These are phyloP conservation scores for Silene vulgaris DNA, from an alignment of 179 eudicot genomes.

Conservation along the genomic window DNA sequence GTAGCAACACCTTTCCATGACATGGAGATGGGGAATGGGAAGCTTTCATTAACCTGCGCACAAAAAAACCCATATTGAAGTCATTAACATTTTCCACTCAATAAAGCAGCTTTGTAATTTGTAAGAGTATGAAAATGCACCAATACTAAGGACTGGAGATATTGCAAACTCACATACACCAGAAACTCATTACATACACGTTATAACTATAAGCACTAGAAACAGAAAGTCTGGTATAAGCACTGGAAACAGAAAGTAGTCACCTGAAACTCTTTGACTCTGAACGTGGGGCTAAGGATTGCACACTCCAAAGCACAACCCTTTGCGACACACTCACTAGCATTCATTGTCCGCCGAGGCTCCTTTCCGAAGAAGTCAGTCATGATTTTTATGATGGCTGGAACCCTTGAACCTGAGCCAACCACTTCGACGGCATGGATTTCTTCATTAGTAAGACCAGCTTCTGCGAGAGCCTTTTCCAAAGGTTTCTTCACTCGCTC, in stretches of 20 bases:
- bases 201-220: too few relatives aligned
- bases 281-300: conserved; percentile 80
- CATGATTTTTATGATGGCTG: conserved; percentile 66
- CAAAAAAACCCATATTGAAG: neutral
- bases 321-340: conserved; percentile 91
- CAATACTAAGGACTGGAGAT: too few relatives aligned
- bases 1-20: conserved; percentile 71
- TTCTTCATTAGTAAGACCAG: conserved; percentile 55
- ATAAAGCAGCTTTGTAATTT: too few relatives aligned
- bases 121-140: too few relatives aligned
- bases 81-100: too few relatives aligned
- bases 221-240: too few relatives aligned
- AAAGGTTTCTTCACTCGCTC: conserved; percentile 79
- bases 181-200: neutral
- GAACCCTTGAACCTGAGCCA: conserved; percentile 89
- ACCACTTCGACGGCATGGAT: conserved; percentile 81
- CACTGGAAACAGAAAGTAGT: neutral
- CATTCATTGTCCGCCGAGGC: conserved; percentile 95
- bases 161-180: neutral
- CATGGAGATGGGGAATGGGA: conserved; percentile 81
- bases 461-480: conserved; percentile 82
- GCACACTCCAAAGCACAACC: conserved; percentile 88
- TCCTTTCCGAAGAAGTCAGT: conserved; percentile 90
- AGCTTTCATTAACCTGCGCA: conserved; percentile 71
- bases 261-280: conserved; percentile 88